A percentile compares a stretch with the other conserved stretches of the same genome.
Conservation (phyloP, 148 eudicot genomes). For the Cornus florida region DNA sequence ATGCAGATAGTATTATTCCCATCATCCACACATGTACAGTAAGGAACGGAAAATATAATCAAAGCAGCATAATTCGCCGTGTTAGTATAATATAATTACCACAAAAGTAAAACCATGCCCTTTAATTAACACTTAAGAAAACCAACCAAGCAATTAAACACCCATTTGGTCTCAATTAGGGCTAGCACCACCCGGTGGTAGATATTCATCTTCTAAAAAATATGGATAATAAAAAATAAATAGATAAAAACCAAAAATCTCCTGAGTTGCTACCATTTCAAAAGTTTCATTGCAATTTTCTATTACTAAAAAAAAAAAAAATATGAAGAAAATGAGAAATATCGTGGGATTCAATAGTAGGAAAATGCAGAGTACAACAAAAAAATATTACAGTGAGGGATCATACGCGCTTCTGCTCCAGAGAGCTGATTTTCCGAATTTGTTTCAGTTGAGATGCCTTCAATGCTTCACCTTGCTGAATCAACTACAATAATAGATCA, state of each 20-base stretch:
- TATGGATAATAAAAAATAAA: neutral
- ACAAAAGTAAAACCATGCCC: neutral
- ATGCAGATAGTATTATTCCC: neutral
- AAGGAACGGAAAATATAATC: neutral
- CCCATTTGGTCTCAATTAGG: too few relatives aligned
- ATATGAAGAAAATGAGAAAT: too few relatives aligned
- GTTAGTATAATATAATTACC: neutral
- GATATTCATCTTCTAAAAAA: neutral
- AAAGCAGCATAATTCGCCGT: neutral
- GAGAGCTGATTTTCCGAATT: slow-evolving; percentile 29
- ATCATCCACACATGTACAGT: neutral
- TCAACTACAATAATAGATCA: slow-evolving; percentile 38
- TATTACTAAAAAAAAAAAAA: too few relatives aligned
- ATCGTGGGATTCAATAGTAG: neutral
- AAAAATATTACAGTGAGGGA: slow-evolving; percentile 10
- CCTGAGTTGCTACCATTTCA: neutral
- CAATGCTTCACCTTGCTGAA: slow-evolving; percentile 42
- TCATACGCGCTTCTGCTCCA: slow-evolving; percentile 63
- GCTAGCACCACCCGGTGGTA: too few relatives aligned
- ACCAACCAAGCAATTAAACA: too few relatives aligned
- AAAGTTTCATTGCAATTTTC: too few relatives aligned
- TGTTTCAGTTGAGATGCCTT: too few relatives aligned
- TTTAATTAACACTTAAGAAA: too few relatives aligned
- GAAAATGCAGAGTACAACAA: neutral
- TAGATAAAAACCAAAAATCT: neutral